Conservation (phyloP, 805 yeast species). For the Spencermartinsiella europaea region DNA sequence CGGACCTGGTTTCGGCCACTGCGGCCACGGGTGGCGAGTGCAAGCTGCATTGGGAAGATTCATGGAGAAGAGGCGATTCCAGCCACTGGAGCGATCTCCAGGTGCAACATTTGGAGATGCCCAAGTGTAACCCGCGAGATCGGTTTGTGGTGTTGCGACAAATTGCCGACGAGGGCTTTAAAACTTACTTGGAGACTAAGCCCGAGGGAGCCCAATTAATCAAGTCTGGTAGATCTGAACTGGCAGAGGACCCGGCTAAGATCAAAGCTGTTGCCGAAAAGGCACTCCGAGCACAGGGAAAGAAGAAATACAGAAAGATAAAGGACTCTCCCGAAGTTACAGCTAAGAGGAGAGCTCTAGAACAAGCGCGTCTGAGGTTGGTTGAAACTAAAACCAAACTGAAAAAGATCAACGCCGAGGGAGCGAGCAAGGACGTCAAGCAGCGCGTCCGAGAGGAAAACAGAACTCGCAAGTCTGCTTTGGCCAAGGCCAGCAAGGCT, state of each 20-base stretch:
- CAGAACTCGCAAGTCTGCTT: background rate
- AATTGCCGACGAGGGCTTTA: conserved; percentile 11
- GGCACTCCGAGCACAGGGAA: background rate
- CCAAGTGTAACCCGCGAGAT: conserved; percentile 21
- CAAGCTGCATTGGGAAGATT: conserved; percentile 72
- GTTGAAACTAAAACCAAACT: background rate
- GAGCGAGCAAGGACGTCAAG: background rate
- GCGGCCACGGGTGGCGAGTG: conserved; percentile 50
- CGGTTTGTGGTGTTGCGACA: conserved; percentile 19
- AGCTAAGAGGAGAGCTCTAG: background rate
- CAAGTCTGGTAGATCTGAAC: background rate
- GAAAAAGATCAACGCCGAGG: background rate
- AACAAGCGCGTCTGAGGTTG: background rate
- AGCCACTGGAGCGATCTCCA: conserved; percentile 50
- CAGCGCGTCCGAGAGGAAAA: background rate
- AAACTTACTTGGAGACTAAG: background rate
- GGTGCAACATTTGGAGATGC: conserved; percentile 20
- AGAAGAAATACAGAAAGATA: background rate
- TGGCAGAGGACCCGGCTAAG: background rate
- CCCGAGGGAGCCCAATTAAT: background rate
- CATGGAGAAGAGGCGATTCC: conserved; percentile 82
- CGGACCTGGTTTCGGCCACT: conserved; percentile 69
- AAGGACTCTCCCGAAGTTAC: background rate
- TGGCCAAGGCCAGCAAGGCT: background rate
- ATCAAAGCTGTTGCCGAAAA: background rate